Evolutionary conservation across 805 yeast species (phyloP), one percentile per base, ranked within the genome.

Genomic region (Candida ficus): DNA sequence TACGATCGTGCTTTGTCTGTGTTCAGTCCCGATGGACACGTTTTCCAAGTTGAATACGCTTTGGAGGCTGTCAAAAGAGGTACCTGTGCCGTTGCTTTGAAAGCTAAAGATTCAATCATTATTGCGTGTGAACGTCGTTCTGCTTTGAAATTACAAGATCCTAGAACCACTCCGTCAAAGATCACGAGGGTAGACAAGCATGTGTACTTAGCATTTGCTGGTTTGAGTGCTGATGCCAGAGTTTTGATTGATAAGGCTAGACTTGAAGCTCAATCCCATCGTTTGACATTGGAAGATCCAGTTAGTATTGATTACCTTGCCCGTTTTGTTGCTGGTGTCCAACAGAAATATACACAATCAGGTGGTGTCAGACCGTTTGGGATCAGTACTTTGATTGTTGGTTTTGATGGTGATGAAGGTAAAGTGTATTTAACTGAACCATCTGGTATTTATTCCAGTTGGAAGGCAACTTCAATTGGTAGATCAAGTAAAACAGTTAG

Each of bases 291-390:
- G 57, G 99, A 91, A 61, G 98, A 93, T 59, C 83, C 97, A 1
- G 96, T 89, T 9, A 71, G 88, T 14, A 75, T 93, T 43, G 98
- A 93, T 59, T 93, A 90, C 62, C 71, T 93, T 62, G 88, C 99
- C 28, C 83, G 84, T 62, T 87, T 87, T 57, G 87, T 93, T 48
- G 99, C 99, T n/a, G 96, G 97, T 18, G 91, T 91, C 33, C 97
- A 93, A 65, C 99, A 93, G 63, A 78, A 82, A 63, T 93, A 91
- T 66, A 93, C 99, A 6, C 99, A 93, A 65, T 81, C 95, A 37
- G 99, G 99, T 52, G 99, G 99, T 64, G 96, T 93, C 20, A 78
- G 99, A 64, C 99, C 99, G 17, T 93, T 93, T 62, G 99, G 99
- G 43, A 85, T 93, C 53, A 83, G 96, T 38, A 93, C 97, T 22